Evolutionary conservation across 1,139 yeast species (phyloP).

Genomic region (Candida freyschussii): DNA sequence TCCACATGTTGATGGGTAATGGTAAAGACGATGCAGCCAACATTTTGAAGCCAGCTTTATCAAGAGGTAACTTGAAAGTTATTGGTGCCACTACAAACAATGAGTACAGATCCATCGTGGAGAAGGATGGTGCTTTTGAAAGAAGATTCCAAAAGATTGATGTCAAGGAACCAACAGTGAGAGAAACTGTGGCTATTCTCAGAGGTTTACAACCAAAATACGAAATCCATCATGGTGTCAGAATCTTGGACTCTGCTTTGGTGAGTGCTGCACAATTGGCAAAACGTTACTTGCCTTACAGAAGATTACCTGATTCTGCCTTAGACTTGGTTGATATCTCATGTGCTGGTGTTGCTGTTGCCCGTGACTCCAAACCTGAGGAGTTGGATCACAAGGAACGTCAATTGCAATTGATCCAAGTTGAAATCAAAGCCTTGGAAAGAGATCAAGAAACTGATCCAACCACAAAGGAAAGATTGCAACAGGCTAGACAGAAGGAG

Average conservation of each 20-base stretch:
- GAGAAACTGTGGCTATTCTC: constrained; percentile 91
- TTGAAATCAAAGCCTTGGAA: constrained; percentile 94
- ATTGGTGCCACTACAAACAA: constrained; percentile 97
- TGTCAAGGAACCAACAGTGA: constrained; percentile 88
- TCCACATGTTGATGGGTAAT: constrained; percentile 99
- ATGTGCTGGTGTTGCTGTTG: constrained; percentile 97
- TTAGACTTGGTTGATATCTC: constrained; percentile 95
- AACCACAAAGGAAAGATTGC: constrained; percentile 80
- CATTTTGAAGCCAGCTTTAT: constrained; percentile 92
- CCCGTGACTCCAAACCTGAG: constrained; percentile 97
- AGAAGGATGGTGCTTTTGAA: constrained; percentile 98
- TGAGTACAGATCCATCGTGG: constrained; percentile 87
- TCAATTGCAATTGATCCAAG: constrained; percentile 83
- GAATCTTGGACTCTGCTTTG: constrained; percentile 91
- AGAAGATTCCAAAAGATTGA: constrained; percentile 97
- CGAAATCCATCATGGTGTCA: constrained; percentile 97
- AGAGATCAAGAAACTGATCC: constrained; percentile 91
- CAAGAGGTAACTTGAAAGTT: constrained; percentile 94
- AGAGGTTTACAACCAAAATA: constrained; percentile 96
- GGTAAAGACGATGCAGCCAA: constrained; percentile 94
- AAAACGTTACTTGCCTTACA: constrained; percentile 87
- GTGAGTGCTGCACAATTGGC: constrained; percentile 96
- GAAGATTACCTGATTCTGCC: constrained; percentile 96
- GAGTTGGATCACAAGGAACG: constrained; percentile 92
- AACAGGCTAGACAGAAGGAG: constrained; percentile 68